Base-by-base conservation (phyloP, 148 eudicot species). In the Camellia lanceoleosa region DNA sequence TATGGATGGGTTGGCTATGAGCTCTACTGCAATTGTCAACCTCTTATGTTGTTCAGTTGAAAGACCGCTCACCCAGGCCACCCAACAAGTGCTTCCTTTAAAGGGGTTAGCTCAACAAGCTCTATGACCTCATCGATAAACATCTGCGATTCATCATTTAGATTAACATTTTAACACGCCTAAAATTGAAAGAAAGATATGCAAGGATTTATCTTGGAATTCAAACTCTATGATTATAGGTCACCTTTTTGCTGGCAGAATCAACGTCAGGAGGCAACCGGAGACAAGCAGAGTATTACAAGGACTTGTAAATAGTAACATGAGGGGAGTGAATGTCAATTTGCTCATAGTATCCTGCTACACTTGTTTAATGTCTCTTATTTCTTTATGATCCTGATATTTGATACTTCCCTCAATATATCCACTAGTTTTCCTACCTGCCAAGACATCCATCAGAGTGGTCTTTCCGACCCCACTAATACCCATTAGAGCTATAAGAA, bases 41-140 rank as follows among this genome's bases (percentile, higher is more conserved):
- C 92, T 83, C 85, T 90, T 90, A 3, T 90, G 82, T 42, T 90
- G 92, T 78, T 90, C 92, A 4, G 88, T 90, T 58, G 92, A 90
- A 14, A 90, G 92, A 62, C 92, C 92, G 63, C 82, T 83, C 3
- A 88, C 82, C 92, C 89, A 2, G 89, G 90, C 79, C 88, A 79
- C 15, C 90, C 92, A 30, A 90, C 90, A 30, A 90, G 81, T n/a
- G 88, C 88, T 69, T 77, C 85, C 60, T 82, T 88, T 23, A 88
- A 46, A 5, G 84, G 80, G 49, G 80, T 83, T 47, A 90, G 84
- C 83, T 90, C 92, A 2, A 90, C 87, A 7, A 90, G 88, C 62
- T 86, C 85, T 90, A 90, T 90, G 16, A 90, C 89, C 77, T 90
- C 92, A 63, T 90, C 89, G 38, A 88, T 68, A 55, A 88, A 90